These are phyloP conservation scores for Amesomyces nigricolor DNA, from an alignment of 2,329 filamentous ascomycete genomes.

Conservation along the genomic window DNA sequence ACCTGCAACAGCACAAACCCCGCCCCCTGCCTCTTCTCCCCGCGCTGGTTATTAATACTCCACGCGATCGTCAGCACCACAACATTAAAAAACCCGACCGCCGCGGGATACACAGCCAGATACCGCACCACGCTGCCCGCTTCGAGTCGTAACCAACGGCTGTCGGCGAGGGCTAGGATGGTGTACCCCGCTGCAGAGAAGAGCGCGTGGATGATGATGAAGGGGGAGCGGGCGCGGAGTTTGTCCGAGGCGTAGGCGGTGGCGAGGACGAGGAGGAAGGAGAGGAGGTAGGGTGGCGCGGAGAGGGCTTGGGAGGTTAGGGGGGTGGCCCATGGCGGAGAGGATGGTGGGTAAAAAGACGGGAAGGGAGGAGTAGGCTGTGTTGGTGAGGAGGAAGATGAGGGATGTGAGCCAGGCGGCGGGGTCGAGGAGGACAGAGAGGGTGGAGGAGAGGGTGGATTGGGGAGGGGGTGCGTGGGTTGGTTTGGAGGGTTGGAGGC, in stretches of 20 bases:
- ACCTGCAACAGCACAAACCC: constrained; percentile 77
- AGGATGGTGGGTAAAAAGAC: constrained; percentile 83
- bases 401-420: constrained; percentile 68
- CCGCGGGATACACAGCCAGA: constrained; percentile 69
- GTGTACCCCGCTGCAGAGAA: constrained; percentile 56
- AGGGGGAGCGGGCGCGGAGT: constrained; percentile 54
- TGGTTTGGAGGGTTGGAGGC: constrained; percentile 40
- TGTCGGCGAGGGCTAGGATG: constrained; percentile 57
- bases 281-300: constrained; percentile 72
- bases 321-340: constrained; percentile 66
- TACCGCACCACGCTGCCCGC: constrained; percentile 53
- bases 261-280: constrained; percentile 65
- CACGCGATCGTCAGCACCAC: constrained; percentile 82
- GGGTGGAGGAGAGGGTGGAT: constrained; percentile 40
- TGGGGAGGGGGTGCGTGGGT: constrained; percentile 13
- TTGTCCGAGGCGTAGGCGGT: constrained; percentile 71
- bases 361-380: constrained; percentile 81
- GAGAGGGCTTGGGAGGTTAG: constrained; percentile 69
- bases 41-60: constrained; percentile 80
- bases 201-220: constrained; percentile 63
- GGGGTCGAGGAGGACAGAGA: constrained; percentile 57
- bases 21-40: constrained; percentile 62
- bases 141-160: constrained; percentile 38
- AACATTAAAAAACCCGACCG: constrained; percentile 74
- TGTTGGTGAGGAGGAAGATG: constrained; percentile 85